A percentile compares a stretch with the other conserved stretches of the same genome.
These are phyloP conservation scores for Penicillium sp. DNA, from an alignment of 2,329 filamentous ascomycete species.

Conservation along the genomic window DNA sequence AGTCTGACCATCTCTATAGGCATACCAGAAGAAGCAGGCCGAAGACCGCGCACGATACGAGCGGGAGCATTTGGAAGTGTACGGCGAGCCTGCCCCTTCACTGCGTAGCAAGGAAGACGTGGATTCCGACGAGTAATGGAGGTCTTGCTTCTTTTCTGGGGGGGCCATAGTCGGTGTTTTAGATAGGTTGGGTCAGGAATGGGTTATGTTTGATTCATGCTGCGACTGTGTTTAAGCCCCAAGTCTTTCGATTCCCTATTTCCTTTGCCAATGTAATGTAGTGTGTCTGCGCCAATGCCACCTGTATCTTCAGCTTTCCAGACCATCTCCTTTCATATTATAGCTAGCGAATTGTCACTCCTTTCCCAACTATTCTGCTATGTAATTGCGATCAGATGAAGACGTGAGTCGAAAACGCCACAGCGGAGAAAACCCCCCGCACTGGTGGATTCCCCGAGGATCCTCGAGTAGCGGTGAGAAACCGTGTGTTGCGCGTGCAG, in stretches of 20 bases:
- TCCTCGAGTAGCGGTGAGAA: constrained; percentile 24
- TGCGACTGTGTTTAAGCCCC: constrained; percentile 6
- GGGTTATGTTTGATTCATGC: constrained; percentile 9
- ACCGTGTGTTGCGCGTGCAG: constrained; percentile 16
- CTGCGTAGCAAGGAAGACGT: background rate
- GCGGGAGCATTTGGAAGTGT: constrained; percentile 34
- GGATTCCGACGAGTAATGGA: background rate
- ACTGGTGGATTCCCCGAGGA: constrained; percentile 9
- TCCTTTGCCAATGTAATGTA: constrained; percentile 17
- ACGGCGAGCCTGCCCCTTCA: constrained; percentile 27
- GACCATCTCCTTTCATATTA: background rate
- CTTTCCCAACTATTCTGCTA: too few relatives aligned
- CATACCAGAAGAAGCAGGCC: constrained; percentile 25
- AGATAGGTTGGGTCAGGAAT: constrained; percentile 2
- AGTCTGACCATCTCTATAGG: constrained; percentile 19
- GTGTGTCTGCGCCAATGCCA: constrained; percentile 2
- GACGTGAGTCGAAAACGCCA: constrained; percentile 10
- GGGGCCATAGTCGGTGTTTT: background rate
- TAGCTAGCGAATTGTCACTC: too few relatives aligned
- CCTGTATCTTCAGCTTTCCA: background rate
- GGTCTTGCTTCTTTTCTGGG: background rate
- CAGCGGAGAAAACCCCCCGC: constrained; percentile 13
- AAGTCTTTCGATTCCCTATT: constrained; percentile 14
- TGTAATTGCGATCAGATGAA: background rate
- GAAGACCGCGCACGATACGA: constrained; percentile 33